Percentiles rank a stretch among this genome's conserved stretches.
phyloP scores from a whole-genome alignment of 2,329 filamentous ascomycete species.

The Teratosphaeria destructans region DNA sequence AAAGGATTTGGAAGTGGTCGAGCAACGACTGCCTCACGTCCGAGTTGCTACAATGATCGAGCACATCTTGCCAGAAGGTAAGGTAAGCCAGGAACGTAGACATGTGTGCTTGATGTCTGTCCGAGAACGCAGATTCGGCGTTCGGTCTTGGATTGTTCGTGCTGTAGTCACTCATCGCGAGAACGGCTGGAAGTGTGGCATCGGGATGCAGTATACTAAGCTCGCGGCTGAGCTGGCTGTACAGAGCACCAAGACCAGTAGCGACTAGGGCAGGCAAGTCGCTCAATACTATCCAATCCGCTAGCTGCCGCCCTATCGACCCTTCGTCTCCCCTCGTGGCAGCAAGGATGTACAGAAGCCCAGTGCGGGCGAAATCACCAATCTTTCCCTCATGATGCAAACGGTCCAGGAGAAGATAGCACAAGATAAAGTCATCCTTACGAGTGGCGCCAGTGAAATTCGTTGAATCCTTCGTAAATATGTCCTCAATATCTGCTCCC shows the following conservation, averaged over 20 bases:
- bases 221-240: conserved; percentile 63
- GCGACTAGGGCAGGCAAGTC: conserved; percentile 96
- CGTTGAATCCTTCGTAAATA: conserved; percentile 42
- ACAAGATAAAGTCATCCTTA: conserved; percentile 85
- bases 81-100: conserved; percentile 91
- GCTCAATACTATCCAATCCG: conserved; percentile 95
- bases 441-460: conserved; percentile 77
- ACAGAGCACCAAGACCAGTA: conserved; percentile 73
- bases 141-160: conserved; percentile 60
- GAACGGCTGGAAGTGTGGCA: conserved; percentile 67
- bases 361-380: conserved; percentile 91
- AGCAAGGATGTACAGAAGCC: conserved; percentile 90
- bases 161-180: conserved; percentile 81
- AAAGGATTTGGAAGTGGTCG: conserved; percentile 95
- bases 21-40: conserved; percentile 89
- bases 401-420: conserved; percentile 91
- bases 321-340: conserved; percentile 44
- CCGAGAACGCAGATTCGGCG: conserved; percentile 62
- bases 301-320: conserved; percentile 57
- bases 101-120: conserved; percentile 73
- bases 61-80: conserved; percentile 94
- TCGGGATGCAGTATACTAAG: conserved; percentile 69
- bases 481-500: conserved; percentile 23
- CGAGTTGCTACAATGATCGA: conserved; percentile 85
- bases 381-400: conserved; percentile 92